Conservation (phyloP, 495 filamentous ascomycete species). For the Bacidia rubella region DNA sequence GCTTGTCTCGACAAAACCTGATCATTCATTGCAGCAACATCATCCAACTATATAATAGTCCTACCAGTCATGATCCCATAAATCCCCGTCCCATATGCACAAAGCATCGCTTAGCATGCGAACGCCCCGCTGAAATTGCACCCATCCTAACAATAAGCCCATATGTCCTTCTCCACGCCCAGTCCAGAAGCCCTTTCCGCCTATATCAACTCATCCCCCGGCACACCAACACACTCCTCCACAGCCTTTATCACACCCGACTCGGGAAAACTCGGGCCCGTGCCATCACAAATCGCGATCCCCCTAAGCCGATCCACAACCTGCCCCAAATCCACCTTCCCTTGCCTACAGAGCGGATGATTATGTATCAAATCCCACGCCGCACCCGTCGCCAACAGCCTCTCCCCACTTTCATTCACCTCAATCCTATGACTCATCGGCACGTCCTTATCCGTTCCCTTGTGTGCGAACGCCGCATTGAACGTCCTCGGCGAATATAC, state of each 20-base stretch:
- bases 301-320: conserved; percentile 64
- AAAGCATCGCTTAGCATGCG: no score
- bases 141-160: conserved; percentile 8
- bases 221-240: conserved; percentile 57
- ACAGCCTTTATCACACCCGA: conserved; percentile 59
- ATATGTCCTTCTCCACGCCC: no score
- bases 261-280: conserved; percentile 83
- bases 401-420: conserved; percentile 51
- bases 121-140: conserved; percentile 8
- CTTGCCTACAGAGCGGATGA: conserved; percentile 66
- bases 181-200: no score
- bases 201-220: conserved; percentile 66
- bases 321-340: conserved; percentile 70
- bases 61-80: no score
- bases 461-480: conserved; percentile 32
- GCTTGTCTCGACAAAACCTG: no score
- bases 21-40: no score
- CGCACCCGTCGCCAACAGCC: conserved; percentile 61
- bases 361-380: conserved; percentile 86
- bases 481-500: conserved; percentile 64
- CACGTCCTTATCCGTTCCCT: conserved; percentile 19
- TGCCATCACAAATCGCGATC: conserved; percentile 74
- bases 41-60: no score
- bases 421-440: conserved; percentile 53
- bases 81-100: no score